Percentiles rank a stretch among this genome's conserved stretches.
These are phyloP conservation scores for Mrakia gelida DNA, from an alignment of 768 basidiomycete genomes.

Conservation along the genomic window DNA sequence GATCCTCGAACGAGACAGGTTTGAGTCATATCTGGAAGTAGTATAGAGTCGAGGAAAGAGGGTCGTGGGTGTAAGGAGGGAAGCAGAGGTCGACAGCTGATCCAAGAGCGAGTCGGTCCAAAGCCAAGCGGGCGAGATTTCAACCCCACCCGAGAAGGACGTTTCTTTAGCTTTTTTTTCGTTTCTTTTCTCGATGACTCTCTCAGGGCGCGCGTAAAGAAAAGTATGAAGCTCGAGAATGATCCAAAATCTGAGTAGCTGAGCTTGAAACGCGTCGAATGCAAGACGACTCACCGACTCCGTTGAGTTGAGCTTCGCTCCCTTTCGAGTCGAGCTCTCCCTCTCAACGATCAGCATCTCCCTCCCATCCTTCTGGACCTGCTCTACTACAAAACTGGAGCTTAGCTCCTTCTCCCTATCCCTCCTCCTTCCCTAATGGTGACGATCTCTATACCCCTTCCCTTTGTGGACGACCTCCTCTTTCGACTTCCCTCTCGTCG, in stretches of 20 bases:
- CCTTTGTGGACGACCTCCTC: neutral
- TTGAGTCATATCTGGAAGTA: neutral
- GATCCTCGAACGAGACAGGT: conserved; percentile 30
- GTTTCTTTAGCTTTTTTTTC: neutral
- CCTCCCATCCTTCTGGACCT: neutral
- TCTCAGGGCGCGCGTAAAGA: too few relatives aligned
- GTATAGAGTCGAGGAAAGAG: too few relatives aligned
- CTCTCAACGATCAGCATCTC: neutral
- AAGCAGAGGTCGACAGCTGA: neutral
- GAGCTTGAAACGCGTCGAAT: too few relatives aligned
- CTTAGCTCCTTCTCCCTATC: neutral
- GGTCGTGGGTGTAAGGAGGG: neutral
- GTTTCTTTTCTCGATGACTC: neutral
- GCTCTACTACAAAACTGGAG: neutral
- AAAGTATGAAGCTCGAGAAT: too few relatives aligned
- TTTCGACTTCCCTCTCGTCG: neutral
- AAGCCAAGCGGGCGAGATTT: neutral
- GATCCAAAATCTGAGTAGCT: neutral
- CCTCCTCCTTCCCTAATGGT: neutral
- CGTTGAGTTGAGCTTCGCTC: neutral
- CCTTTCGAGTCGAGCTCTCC: too few relatives aligned
- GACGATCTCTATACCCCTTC: neutral
- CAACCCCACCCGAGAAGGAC: neutral
- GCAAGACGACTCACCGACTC: too few relatives aligned
- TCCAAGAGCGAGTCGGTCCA: too few relatives aligned